Evolutionary conservation across 495 filamentous ascomycete genomes (phyloP), one percentile per base, ranked within the genome.

Genomic region (Neurospora sp.): DNA sequence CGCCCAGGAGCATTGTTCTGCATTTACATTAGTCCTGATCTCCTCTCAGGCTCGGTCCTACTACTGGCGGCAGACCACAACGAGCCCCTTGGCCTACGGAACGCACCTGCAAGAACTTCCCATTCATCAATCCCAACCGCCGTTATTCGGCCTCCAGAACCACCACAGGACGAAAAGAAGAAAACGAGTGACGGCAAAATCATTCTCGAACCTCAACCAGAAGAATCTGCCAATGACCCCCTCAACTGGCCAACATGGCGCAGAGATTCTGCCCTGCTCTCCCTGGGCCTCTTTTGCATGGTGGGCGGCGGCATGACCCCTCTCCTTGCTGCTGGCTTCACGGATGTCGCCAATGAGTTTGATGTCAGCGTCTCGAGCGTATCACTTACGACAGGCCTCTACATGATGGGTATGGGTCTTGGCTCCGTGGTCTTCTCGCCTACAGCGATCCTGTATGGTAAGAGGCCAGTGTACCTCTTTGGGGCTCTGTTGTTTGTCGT

Each of bases 251-350:
- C 93, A 3, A 81, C 85, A 2, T 93, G 92, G 92, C 88, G 93
- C 40, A 85, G 96, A 81, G 93, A 98, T 84, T 78, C 88, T 39
- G 93, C 96, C 0, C 81, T 99, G 75, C 74, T 97, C 7, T 96
- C 92, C 0, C 84, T 99, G 12, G 94, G 96, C 0, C 91, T 97
- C 76, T 97, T 96, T 80, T 97, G 92, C 78, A 89, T 97, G 87
- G 84, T 98, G 72, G 95, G 95, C 72, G 95, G 96, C 20, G 95
- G 95, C 41, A 97, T 97, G 87, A 97, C 95, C 0, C 92, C 95
- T 0, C 86, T 97, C 39, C 85, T 99, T 8, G 95, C 96, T 0
- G 96, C 96, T 4, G 96, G 94, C 7, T 98, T 99, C 81, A 89
- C 88, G 20, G 84, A 96, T 54, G 92, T 99, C 37, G 91, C 94